Percentiles rank a stretch among this genome's conserved stretches.
Evolutionary conservation across 2,329 filamentous ascomycete species (phyloP).

Genomic region (Paracoccidioides brasiliensis): DNA sequence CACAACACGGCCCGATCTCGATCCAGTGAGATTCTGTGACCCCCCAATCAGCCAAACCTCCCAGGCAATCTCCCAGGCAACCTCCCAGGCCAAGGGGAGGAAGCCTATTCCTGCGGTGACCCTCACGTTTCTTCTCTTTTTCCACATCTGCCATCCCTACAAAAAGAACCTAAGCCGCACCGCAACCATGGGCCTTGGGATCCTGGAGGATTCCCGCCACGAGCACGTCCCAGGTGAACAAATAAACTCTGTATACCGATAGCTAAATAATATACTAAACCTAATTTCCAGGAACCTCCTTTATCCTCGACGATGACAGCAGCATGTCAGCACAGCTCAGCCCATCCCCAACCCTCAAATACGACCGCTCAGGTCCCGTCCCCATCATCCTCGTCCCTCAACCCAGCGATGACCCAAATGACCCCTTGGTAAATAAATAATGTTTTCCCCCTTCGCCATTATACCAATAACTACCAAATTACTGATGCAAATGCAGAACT

Average conservation of each 20-base stretch:
- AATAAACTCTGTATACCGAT: background rate
- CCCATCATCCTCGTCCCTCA: conserved; percentile 80
- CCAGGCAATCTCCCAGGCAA: too few relatives aligned
- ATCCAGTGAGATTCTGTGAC: too few relatives aligned
- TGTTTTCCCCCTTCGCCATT: conserved; percentile 13
- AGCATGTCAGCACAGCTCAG: conserved; percentile 26
- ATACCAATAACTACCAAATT: conserved; percentile 7
- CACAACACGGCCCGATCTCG: too few relatives aligned
- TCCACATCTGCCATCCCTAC: too few relatives aligned
- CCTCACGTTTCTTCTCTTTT: too few relatives aligned
- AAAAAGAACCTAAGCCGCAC: too few relatives aligned
- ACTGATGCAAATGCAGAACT: conserved; percentile 42
- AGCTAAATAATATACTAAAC: background rate
- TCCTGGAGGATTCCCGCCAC: conserved; percentile 54
- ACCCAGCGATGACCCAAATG: conserved; percentile 80
- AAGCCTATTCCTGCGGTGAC: too few relatives aligned
- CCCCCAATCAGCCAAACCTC: too few relatives aligned
- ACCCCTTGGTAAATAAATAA: conserved; percentile 52
- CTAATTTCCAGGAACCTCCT: conserved; percentile 26
- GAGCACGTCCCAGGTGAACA: conserved; percentile 59
- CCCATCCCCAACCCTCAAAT: conserved; percentile 47
- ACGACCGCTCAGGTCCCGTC: conserved; percentile 51
- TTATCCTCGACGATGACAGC: conserved; percentile 50
- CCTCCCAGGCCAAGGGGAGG: too few relatives aligned
- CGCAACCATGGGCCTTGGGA: conserved; percentile 52